Evolutionary conservation across 805 yeast genomes (phyloP), one percentile per base, ranked within the genome.

Genomic region (Torulaspora gathmanii): DNA sequence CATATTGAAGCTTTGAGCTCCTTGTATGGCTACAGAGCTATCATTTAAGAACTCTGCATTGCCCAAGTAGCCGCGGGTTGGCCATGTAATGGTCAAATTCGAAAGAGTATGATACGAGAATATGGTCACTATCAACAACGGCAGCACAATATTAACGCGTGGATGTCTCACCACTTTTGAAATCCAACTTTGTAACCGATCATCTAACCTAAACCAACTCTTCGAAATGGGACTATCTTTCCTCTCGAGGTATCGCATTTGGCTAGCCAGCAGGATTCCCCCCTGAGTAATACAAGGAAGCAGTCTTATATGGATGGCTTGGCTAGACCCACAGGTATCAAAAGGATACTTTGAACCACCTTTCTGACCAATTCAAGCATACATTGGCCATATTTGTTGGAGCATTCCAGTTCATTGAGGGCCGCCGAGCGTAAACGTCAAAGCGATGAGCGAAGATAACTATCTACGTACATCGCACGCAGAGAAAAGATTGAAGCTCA

Each of bases 31-130:
- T 11, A 17, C 37, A 8, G 35, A 50, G 22, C 50, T 26, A 34
- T 50, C 55, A 9, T 52, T 37, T 8, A 53, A 49, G 37, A 56
- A 44, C 17, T 58, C 51, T 13, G 49, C 42, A 22, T 40, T 40
- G 16, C 49, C 40, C 22, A 49, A 37, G 3, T 51, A 37, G 29
- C 52, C 55, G 5, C 67, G 55, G 10, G 64, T 52, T n/a, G 64
- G 44, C 26, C 34, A 22, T 15, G 47, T 40, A 20, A 33, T 28
- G 11, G 23, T 20, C 11, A 40, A 37, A 20, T 23, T 33, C 26
- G 43, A 41, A 10, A 78, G 53, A 0, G 79, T 57, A 2, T 81
- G 80, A 52, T 76, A 78, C 8, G 80, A 67, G 17, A 78, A 46
- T 4, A 74, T 59, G 46, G 78, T 72, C 7, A 72, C 68, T 2